phyloP scores from a whole-genome alignment of 2,329 filamentous ascomycete species.

The Talaromyces marneffei region DNA sequence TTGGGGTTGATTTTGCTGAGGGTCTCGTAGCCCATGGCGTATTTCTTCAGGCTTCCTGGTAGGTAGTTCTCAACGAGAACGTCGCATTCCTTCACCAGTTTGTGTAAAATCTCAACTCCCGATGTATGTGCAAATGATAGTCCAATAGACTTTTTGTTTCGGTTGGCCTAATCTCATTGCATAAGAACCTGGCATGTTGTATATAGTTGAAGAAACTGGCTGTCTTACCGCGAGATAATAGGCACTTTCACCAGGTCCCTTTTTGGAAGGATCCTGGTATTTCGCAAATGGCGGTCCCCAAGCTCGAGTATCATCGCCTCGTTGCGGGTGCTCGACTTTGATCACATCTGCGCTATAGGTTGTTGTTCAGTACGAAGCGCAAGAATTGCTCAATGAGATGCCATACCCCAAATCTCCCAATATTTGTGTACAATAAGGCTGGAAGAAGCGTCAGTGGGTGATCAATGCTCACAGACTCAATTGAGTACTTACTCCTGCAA shows the following conservation, averaged over 20 bases:
- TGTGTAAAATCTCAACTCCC: slow-evolving; percentile 81
- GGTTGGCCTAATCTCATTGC: slow-evolving; percentile 62
- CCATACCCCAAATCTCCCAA: slow-evolving; percentile 88
- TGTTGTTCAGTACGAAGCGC: slow-evolving; percentile 9
- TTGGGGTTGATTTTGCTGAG: slow-evolving; percentile 74
- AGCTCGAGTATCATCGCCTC: slow-evolving; percentile 88
- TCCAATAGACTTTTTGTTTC: slow-evolving; percentile 92
- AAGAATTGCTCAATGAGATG: slow-evolving; percentile 2
- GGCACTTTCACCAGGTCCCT: slow-evolving; percentile 77
- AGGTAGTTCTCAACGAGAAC: slow-evolving; percentile 97
- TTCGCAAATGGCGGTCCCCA: slow-evolving; percentile 94
- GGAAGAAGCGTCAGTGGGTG: slow-evolving; percentile 8
- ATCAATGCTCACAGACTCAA: not conserved
- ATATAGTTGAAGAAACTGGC: not conserved
- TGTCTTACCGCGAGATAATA: slow-evolving; percentile 78
- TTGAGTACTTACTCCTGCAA: slow-evolving; percentile 70
- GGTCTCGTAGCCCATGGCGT: slow-evolving; percentile 80
- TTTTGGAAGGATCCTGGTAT: slow-evolving; percentile 57
- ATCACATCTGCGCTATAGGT: slow-evolving; percentile 78
- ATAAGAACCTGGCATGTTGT: not conserved
- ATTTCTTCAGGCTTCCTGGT: slow-evolving; percentile 82
- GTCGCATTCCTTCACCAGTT: slow-evolving; percentile 76
- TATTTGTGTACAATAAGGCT: slow-evolving; percentile 98
- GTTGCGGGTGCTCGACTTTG: slow-evolving; percentile 88
- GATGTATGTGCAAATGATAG: slow-evolving; percentile 82